phyloP scores from a whole-genome alignment of 176 grass and related monocot species.

The Tillandsia fasciculata region DNA sequence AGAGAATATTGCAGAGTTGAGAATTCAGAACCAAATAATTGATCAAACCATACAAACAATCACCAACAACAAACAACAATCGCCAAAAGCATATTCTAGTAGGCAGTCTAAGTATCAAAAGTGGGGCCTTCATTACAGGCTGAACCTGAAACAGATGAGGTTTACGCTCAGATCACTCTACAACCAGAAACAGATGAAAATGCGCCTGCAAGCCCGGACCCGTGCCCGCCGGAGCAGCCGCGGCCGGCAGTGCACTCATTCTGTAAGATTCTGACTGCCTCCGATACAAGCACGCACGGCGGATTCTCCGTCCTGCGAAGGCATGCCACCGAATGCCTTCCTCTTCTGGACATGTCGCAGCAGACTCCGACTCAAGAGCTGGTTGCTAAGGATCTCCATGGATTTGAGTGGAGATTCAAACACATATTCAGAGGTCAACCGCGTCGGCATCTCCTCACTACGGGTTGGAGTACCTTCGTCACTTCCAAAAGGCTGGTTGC shows the following conservation, averaged over 20 bases:
- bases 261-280: constrained; percentile 81
- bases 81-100: too few relatives aligned
- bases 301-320: constrained; percentile 72
- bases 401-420: too few relatives aligned
- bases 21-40: too few relatives aligned
- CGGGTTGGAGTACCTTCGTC: too few relatives aligned
- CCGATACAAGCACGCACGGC: constrained; percentile 78
- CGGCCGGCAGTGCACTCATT: constrained; percentile 48
- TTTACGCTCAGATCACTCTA: constrained; percentile 86
- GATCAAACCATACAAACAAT: too few relatives aligned
- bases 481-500: too few relatives aligned
- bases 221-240: constrained; percentile 29
- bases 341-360: constrained; percentile 71
- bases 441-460: too few relatives aligned
- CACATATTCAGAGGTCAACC: too few relatives aligned
- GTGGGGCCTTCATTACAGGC: too few relatives aligned
- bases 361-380: constrained; percentile 77
- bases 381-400: constrained; percentile 38
- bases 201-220: constrained; percentile 29
- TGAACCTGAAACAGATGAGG: constrained; percentile 35
- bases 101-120: too few relatives aligned
- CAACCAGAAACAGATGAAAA: constrained; percentile 61
- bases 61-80: too few relatives aligned
- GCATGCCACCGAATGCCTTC: constrained; percentile 73
- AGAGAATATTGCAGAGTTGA: too few relatives aligned